These are phyloP conservation scores for Lolium perenne DNA, from an alignment of 176 grass and related monocot genomes.

Conservation along the genomic window DNA sequence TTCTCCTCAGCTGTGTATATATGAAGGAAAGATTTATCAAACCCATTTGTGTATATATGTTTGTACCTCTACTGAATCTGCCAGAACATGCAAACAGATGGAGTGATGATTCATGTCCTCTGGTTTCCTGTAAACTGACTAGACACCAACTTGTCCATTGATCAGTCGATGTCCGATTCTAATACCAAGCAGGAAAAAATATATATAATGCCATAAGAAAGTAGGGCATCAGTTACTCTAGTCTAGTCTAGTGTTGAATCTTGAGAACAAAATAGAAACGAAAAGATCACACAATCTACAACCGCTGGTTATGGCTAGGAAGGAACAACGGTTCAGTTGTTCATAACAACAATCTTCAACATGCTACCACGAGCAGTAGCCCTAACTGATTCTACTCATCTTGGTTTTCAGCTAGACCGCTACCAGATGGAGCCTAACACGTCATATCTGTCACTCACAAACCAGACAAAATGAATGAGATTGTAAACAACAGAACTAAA, in stretches of 20 bases:
- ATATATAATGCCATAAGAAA: no score
- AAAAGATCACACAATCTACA: neutral
- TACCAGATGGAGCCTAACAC: neutral
- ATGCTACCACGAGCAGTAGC: neutral
- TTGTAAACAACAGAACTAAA: neutral
- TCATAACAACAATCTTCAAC: neutral
- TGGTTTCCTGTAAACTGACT: no score
- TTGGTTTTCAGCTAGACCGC: neutral
- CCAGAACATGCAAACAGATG: no score
- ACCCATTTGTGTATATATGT: no score
- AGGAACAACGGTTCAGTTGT: neutral
- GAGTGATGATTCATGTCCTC: no score
- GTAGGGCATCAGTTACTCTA: no score
- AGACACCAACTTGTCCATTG: no score
- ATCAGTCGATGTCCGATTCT: no score
- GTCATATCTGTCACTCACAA: neutral
- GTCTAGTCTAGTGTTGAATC: neutral
- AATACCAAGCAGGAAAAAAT: no score
- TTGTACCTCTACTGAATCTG: no score
- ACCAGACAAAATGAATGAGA: neutral
- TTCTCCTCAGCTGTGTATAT: no score
- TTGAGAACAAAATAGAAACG: neutral
- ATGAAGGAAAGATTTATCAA: no score
- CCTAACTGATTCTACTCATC: neutral
- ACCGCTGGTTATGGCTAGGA: neutral